Evolutionary conservation across 805 yeast genomes (phyloP), one percentile per base, ranked within the genome.

Genomic region (Geotrichum ghanense): DNA sequence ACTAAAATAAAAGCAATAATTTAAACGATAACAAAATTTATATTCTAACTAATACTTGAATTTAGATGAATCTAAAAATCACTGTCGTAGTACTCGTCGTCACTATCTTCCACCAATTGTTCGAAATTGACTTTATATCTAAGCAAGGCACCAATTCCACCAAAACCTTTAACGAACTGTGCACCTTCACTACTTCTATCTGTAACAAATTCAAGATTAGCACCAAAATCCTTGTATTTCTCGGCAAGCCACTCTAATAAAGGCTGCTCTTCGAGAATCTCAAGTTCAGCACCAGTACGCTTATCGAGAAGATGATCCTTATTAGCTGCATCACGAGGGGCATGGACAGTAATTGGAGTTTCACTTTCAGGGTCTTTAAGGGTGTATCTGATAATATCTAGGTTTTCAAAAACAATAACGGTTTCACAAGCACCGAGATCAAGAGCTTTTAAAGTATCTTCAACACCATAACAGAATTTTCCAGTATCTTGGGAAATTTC

Each of bases 141-240:
- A 65, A 92, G 73, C 58, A 92, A 65, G 49, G 96, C 97, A 66
- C 99, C 99, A 55, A 92, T 78, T 71, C 98, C 99, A 83, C 99
- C 99, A 63, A 92, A 92, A 50, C 99, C 99, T 58, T 80, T 82
- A 50, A 83, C 94, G 68, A 92, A 92, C 72, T 92, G 99, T 42
- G 97, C 95, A 74, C 99, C 99, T 70, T 92, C 99, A 41, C 95
- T 82, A 20, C 95, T 84, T 70, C 87, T 81, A 71, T 92, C 97
- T 44, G 97, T 85, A 56, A 92, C 95, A 58, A 92, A 92, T 72
- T 92, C 99, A 59, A 92, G 75, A 50, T 83, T 78, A 45, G 98
- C 95, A 76, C 99, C 99, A 60, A 77, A 92, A 60, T 76, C 83
- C 64, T 81, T 83, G 71, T 92, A 92, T 69, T 88, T 86, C 71